Percentiles rank a stretch among this genome's conserved stretches.
Evolutionary conservation across 352 stramenopile genomes (phyloP).

Genomic region (Globisporangium solare): DNA sequence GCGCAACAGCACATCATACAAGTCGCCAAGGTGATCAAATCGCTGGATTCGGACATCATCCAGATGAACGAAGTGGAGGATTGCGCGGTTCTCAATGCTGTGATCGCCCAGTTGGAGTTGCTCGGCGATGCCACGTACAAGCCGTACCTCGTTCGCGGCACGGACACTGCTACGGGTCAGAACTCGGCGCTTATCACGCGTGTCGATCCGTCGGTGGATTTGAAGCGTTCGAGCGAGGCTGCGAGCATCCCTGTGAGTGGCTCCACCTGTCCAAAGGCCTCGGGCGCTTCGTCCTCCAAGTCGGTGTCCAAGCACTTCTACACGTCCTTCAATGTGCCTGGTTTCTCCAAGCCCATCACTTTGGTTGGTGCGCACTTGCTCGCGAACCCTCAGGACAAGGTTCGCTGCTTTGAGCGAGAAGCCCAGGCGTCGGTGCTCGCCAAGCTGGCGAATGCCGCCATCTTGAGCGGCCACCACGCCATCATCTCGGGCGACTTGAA

Average conservation of each 20-base stretch:
- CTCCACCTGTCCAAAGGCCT: slow-evolving; percentile 43
- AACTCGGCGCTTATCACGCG: slow-evolving; percentile 63
- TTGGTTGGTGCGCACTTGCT: slow-evolving; percentile 62
- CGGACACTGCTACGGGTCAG: slow-evolving; percentile 61
- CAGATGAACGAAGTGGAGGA: slow-evolving; percentile 65
- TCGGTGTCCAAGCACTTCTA: slow-evolving; percentile 70
- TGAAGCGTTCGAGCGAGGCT: slow-evolving; percentile 34
- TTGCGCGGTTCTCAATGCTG: slow-evolving; percentile 41
- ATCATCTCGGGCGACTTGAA: slow-evolving; percentile 71
- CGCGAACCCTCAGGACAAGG: slow-evolving; percentile 49
- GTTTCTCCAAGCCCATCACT: slow-evolving; percentile 63
- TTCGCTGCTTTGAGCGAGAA: slow-evolving; percentile 55
- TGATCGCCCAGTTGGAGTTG: slow-evolving; percentile 39
- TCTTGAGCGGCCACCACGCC: slow-evolving; percentile 42
- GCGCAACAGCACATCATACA: slow-evolving; percentile 46
- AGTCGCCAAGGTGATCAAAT: slow-evolving; percentile 43
- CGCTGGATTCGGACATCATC: slow-evolving; percentile 57
- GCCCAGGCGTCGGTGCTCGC: slow-evolving; percentile 53
- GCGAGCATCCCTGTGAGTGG: slow-evolving; percentile 40
- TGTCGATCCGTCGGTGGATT: slow-evolving; percentile 43
- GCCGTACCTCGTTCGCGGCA: slow-evolving; percentile 53
- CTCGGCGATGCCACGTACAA: slow-evolving; percentile 56
- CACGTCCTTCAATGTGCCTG: slow-evolving; percentile 57
- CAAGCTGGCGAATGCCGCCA: slow-evolving; percentile 30
- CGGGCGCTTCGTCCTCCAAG: slow-evolving; percentile 37